Evolutionary conservation across 768 basidiomycete species (phyloP), one percentile per base, ranked within the genome.

Genomic region (Leccinum olivaceopallidum): DNA sequence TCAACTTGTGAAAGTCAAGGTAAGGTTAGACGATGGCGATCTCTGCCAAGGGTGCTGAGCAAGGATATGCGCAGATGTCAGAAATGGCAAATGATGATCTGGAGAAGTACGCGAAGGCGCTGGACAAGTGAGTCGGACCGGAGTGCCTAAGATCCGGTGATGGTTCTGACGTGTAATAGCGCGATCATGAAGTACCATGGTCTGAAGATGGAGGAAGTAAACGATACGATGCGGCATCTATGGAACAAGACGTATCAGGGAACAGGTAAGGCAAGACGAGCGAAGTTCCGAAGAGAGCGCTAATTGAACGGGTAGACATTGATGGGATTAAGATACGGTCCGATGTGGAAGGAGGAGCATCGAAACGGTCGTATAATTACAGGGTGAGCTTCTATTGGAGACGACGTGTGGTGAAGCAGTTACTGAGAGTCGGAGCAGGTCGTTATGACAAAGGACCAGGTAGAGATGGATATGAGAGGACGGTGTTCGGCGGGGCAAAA

Each of bases 181-280:
- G 97, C 95, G 47, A 98, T 99, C 73, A 97, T 99, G 93, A 94
- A 93, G 75, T 99, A 98, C 69, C 97, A 99, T 70, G 79, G 87
- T 14, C 81, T 97, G 67, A 99, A 99, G 77, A 97, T 98, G 97
- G 94, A 95, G 74, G 97, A 99, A 79, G 95, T 99, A 68, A 99
- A 99, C 69, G 95, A 97, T 68, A 95, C 89, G 14, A 96, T 98
- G 86, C 89, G 89, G 53, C 94, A 97, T 69, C 74, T 98, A 4
- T 99, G 97, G 97, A 96, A 94, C 72, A 96, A 94, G 77, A 98
- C 95, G 0, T 99, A 99, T 75, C 96, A 98, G 73, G 96, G 96
- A 66, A 98, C 95, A 60, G 95, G 95, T 94, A 61, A 54, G 83
- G 66, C 26, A 24, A 47, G 22, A 53, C 0, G 26, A 44, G 16